Evolutionary conservation across 225 moss, liverwort and hornwort genomes (phyloP), one percentile per base, ranked within the genome.

Genomic region (Climacium dendroides): DNA sequence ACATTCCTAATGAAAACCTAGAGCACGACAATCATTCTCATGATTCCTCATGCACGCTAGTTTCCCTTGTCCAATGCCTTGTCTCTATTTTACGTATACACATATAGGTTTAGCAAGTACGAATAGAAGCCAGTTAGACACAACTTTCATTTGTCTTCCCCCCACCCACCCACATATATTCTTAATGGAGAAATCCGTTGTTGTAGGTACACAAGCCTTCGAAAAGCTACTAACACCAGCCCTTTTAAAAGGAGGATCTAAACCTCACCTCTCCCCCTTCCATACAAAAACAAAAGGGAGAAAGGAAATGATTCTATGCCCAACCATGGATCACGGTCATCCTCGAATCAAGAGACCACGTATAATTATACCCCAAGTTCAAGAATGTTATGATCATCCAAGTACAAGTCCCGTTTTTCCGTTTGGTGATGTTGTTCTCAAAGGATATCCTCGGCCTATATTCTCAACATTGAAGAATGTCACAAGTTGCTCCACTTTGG

Each of bases 41-140:
- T 17, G 2, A 45, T 29, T 17, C 1, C 1, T 4, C 45, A 29
- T 17, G 0, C 18, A 17, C 6, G 45, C 2, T n/a, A n/a, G 0
- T 48, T 18, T 32, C 1, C 32, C 4, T 0, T 19, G 2, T 47
- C 19, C 32, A 7, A 14, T 19, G 11, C 1, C 47, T 1, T 5
- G 0, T 39, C 24, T 69, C 1, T 67, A 1, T 24, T 29, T 4
- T 6, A 48, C n/a, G n/a, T 47, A 47, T 47, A 47, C 11, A 8
- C 3, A 47, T 2, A 15, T 19, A 48, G 4, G 2, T 32, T 32
- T 19, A 1, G 0, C 2, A 7, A 19, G 12, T 48, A 48, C 0
- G 0, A n/a, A 77, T 37, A 77, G 55, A 77, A 77, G 54, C 2
- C 10, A 0, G 4, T 77, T 77, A 2, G 4, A 24, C 24, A 6